Conservation (phyloP, 108 stramenopile species). For the Cylindrotheca closterium region DNA sequence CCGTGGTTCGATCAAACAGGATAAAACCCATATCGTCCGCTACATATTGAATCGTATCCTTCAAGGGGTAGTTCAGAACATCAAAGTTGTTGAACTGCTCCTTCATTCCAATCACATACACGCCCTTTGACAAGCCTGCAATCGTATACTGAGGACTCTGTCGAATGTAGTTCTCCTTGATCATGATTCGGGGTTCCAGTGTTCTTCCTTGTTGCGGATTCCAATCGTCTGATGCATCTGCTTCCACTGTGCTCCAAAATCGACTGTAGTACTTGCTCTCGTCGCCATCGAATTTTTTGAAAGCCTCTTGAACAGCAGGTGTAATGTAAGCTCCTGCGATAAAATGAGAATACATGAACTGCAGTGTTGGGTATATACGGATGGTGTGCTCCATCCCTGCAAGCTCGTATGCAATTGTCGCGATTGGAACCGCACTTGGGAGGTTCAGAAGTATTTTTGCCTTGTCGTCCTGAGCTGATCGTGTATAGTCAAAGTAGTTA, state of each 20-base stretch:
- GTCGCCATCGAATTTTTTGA: conserved; percentile 13
- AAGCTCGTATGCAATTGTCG: conserved; percentile 9
- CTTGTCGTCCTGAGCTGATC: conserved; percentile 15
- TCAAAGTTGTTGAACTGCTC: conserved; percentile 33
- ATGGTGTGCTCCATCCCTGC: conserved; percentile 6
- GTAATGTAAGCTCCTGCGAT: conserved; percentile 21
- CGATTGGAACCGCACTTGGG: conserved; percentile 21
- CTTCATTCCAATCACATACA: conserved; percentile 38
- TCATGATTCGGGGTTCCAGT: not conserved
- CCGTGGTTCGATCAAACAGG: conserved; percentile 18
- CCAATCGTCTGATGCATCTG: not conserved
- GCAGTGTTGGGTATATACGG: conserved; percentile 31
- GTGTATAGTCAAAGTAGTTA: conserved; percentile 23
- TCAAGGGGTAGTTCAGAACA: conserved; percentile 14
- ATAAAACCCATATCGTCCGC: conserved; percentile 31
- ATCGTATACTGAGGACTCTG: conserved; percentile 32
- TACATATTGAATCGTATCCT: conserved; percentile 21
- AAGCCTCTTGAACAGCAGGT: conserved; percentile 7
- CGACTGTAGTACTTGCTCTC: conserved; percentile 6
- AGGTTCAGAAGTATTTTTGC: conserved; percentile 19
- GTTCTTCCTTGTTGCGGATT: not conserved
- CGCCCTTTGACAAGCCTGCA: conserved; percentile 23
- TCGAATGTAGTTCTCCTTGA: conserved; percentile 16
- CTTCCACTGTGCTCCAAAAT: conserved; percentile 4
- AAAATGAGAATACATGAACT: conserved; percentile 32